Evolutionary conservation across 2,329 filamentous ascomycete species (phyloP).

Genomic region (Curvularia spicifera): DNA sequence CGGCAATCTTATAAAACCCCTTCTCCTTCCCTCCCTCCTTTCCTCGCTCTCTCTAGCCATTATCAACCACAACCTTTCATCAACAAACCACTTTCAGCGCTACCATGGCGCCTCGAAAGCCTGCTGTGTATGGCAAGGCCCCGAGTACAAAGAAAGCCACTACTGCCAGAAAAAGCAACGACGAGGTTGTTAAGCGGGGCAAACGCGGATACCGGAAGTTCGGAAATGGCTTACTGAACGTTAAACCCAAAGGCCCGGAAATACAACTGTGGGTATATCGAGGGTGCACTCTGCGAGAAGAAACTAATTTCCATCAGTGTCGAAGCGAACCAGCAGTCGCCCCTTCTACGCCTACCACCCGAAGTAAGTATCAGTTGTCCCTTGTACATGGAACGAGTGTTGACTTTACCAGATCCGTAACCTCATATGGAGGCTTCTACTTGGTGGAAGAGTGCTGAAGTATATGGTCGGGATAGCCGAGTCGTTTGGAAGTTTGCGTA

Average conservation of each 20-base stretch:
- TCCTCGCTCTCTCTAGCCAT: neutral
- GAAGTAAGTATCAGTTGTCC: neutral
- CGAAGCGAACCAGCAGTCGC: constrained; percentile 15
- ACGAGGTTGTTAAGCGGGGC: constrained; percentile 20
- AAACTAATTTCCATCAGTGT: constrained; percentile 11
- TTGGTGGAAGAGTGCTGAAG: constrained; percentile 14
- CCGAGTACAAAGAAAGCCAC: constrained; percentile 1
- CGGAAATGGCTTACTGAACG: constrained; percentile 23
- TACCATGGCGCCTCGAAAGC: constrained; percentile 8
- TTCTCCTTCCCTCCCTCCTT: too few relatives aligned
- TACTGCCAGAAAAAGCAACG: neutral
- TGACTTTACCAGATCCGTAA: constrained; percentile 15
- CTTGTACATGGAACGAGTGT: neutral
- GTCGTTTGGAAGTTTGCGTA: neutral
- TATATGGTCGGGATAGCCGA: too few relatives aligned
- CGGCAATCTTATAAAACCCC: neutral
- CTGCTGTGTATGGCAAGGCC: neutral
- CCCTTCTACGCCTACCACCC: constrained; percentile 22
- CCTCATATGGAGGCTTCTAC: constrained; percentile 20
- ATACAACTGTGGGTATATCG: constrained; percentile 12
- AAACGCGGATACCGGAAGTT: constrained; percentile 25
- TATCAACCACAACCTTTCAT: neutral
- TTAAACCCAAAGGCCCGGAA: constrained; percentile 22
- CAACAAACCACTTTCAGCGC: neutral
- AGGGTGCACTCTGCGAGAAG: neutral